Evolutionary conservation across 345 rosid genomes (phyloP), one percentile per base, ranked within the genome.

Genomic region (Cardamine resedifolia): DNA sequence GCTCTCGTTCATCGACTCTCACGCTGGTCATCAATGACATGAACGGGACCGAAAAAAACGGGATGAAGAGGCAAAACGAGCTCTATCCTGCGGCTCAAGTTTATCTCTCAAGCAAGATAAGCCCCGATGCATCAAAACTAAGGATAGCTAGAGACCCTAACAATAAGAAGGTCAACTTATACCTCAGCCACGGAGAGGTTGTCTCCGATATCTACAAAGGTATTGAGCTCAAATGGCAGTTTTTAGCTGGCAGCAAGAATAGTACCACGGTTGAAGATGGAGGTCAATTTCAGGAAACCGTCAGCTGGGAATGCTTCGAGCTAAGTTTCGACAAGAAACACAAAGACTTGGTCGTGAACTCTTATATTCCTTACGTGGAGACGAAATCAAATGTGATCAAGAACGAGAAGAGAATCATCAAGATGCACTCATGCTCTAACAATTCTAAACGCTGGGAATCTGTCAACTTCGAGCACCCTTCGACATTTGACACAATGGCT

Each of bases 401-500:
- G 6, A 76, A 80, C 2, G 56, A 68, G 18, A 68, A 56, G 0
- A 80, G 83, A 71, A 75, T 79, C 18, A 39, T 86, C 59, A 84
- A 79, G 77, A 80, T 85, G 80, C 68, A 63, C 38, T 81, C 75
- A 5, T 51, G 52, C 81, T 0, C 52, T 81, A 3, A 20, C 34
- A 2, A 3, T 5, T 23, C 0, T 0, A 1, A 16, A 1, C 27
- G 4, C 39, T 88, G 93, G 90, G 79, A 77, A 2, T 66, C 88
- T 0, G 61, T 86, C 28, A 77, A 80, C 33, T 74, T 88, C 5
- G 84, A 86, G 7, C 90, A 86, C 45, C 88, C 90, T 0, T 77
- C 93, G 0, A 84, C 83, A 1, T 86, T 88, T 24, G 82, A 88
- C 9, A 84, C 85, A 0, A 36, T 86, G 55, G 89, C 89, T 0